Percentiles rank a stretch among this genome's conserved stretches.
These are phyloP conservation scores for Fusarium camptoceras DNA, from an alignment of 2,329 filamentous ascomycete species.

Conservation along the genomic window DNA sequence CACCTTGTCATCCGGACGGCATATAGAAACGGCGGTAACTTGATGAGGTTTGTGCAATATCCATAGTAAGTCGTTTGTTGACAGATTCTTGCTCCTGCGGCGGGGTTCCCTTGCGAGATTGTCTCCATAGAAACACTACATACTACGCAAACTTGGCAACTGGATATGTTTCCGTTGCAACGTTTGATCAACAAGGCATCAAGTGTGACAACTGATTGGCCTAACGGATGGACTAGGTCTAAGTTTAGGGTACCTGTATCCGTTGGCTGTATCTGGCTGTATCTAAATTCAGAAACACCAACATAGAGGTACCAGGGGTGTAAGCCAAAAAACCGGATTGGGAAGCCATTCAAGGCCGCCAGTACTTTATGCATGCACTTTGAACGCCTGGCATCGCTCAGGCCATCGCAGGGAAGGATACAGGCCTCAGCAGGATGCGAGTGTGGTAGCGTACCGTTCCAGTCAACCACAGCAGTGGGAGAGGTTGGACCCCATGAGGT, in stretches of 20 bases:
- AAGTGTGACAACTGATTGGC: background rate
- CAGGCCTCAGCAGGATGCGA: slow-evolving; percentile 10
- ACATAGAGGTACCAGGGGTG: background rate
- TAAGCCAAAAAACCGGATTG: background rate
- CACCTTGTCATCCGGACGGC: background rate
- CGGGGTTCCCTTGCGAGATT: background rate
- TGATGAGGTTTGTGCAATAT: background rate
- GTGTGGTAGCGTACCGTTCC: slow-evolving; percentile 13
- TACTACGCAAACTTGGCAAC: background rate
- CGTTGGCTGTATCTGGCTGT: background rate
- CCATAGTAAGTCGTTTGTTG: background rate
- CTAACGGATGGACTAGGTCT: background rate
- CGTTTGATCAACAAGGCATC: background rate
- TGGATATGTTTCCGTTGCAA: background rate
- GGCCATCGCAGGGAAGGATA: background rate
- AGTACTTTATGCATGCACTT: slow-evolving; percentile 9
- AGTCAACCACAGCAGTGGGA: slow-evolving; percentile 19
- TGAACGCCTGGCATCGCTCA: slow-evolving; percentile 7
- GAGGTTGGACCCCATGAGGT: background rate
- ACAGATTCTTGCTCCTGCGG: background rate
- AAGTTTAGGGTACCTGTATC: background rate
- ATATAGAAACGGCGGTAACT: background rate
- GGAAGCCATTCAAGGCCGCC: background rate
- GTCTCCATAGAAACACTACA: background rate
- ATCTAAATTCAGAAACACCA: background rate